These are phyloP conservation scores for Phyllosticta capitalensis DNA, from an alignment of 2,329 filamentous ascomycete species.

Conservation along the genomic window DNA sequence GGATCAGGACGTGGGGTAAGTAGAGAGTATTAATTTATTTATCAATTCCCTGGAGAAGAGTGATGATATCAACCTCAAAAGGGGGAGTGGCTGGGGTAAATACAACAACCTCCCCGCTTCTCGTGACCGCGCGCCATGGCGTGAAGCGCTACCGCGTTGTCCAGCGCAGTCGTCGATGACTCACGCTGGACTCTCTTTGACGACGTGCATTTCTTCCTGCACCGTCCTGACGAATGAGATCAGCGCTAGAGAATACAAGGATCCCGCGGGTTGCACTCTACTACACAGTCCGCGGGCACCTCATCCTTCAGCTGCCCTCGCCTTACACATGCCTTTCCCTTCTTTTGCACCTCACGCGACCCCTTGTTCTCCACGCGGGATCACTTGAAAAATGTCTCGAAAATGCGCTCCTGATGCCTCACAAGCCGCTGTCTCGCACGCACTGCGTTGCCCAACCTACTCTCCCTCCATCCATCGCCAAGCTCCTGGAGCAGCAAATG, in stretches of 20 bases:
- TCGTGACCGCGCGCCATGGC: slow-evolving; percentile 6
- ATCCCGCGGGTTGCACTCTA: neutral
- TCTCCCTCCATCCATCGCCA: slow-evolving; percentile 50
- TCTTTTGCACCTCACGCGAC: neutral
- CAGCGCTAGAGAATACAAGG: neutral
- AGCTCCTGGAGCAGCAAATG: slow-evolving; percentile 60
- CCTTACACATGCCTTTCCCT: neutral
- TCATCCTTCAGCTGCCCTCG: neutral
- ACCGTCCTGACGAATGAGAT: slow-evolving; percentile 1
- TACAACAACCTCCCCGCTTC: slow-evolving; percentile 2
- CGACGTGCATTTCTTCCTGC: neutral
- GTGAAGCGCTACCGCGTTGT: neutral
- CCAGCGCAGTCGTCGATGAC: neutral
- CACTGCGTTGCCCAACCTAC: slow-evolving; percentile 49
- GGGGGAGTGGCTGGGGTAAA: neutral
- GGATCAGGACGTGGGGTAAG: neutral
- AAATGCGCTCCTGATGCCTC: slow-evolving; percentile 51
- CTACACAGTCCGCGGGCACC: neutral
- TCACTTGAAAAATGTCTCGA: slow-evolving; percentile 38
- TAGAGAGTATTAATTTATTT: neutral
- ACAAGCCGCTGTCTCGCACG: slow-evolving; percentile 52
- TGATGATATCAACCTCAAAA: no score
- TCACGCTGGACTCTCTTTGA: neutral
- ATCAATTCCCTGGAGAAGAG: neutral
- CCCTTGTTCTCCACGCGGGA: no score